Conservation (phyloP, 768 basidiomycete genomes). For the Leccinum fibrillosum region DNA sequence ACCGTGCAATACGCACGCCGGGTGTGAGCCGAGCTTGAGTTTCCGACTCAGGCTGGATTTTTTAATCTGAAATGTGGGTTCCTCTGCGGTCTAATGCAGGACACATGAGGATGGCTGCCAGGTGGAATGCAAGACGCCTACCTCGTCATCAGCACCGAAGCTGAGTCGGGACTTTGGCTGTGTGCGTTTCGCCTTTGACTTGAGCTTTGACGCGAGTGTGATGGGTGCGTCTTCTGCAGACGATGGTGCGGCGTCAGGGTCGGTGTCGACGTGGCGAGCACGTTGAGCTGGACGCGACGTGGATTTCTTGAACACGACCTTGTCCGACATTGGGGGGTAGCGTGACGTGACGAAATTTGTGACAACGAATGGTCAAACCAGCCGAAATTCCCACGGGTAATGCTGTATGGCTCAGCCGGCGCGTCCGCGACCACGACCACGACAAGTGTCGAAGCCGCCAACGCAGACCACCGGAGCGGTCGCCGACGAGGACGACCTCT, state of each 20-base stretch:
- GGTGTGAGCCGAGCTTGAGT: constrained; percentile 52
- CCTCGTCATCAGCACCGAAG: constrained; percentile 73
- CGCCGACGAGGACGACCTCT: constrained; percentile 65
- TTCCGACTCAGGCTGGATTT: constrained; percentile 76
- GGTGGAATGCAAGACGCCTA: constrained; percentile 30
- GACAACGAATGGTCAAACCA: constrained; percentile 5
- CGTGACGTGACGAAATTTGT: constrained; percentile 26
- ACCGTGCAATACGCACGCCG: constrained; percentile 38
- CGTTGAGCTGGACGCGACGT: constrained; percentile 39
- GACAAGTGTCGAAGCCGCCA: constrained; percentile 33
- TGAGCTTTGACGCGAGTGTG: constrained; percentile 61
- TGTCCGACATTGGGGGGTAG: constrained; percentile 15
- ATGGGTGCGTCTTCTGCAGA: constrained; percentile 45
- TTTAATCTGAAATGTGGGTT: constrained; percentile 73
- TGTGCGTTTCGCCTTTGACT: constrained; percentile 65
- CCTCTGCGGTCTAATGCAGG: constrained; percentile 47
- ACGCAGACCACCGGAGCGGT: background rate
- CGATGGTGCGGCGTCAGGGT: constrained; percentile 24
- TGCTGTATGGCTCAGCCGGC: constrained; percentile 25
- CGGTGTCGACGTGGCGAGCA: constrained; percentile 36
- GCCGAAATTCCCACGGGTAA: constrained; percentile 27
- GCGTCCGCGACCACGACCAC: constrained; percentile 53
- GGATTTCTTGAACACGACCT: constrained; percentile 44
- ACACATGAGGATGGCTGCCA: constrained; percentile 26
- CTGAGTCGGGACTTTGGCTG: constrained; percentile 69